Evolutionary conservation across 208 protist genomes (phyloP).

Genomic region (Naegleria lovaniensis): DNA sequence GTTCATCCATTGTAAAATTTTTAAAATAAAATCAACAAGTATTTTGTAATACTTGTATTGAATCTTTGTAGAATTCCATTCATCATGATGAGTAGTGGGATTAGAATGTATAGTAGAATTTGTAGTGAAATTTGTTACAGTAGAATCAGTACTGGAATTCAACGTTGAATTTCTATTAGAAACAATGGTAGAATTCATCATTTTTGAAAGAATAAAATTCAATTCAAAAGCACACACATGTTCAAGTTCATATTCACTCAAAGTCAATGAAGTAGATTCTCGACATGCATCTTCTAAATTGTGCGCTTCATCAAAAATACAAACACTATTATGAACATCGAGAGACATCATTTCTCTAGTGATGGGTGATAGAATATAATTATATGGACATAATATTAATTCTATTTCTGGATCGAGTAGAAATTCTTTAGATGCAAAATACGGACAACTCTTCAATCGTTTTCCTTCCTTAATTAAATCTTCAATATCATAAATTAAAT

Average conservation of each 20-base stretch:
- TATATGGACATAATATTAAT: constrained; percentile 43
- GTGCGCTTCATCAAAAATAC: constrained; percentile 46
- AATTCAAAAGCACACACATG: too few relatives aligned
- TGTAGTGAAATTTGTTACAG: too few relatives aligned
- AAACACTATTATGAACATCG: constrained; percentile 9
- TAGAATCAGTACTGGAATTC: too few relatives aligned
- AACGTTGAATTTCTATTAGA: too few relatives aligned
- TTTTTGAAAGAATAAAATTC: too few relatives aligned
- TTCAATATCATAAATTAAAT: constrained; percentile 41
- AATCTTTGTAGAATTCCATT: too few relatives aligned
- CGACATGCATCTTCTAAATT: constrained; percentile 45
- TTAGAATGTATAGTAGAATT: too few relatives aligned
- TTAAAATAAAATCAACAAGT: too few relatives aligned
- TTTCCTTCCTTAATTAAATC: constrained; percentile 30
- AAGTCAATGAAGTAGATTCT: neutral
- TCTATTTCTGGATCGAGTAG: constrained; percentile 8
- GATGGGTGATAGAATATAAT: constrained; percentile 38
- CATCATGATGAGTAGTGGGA: too few relatives aligned
- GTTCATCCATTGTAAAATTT: too few relatives aligned
- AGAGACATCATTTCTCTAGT: constrained; percentile 26
- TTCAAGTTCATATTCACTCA: neutral
- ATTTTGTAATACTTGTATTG: too few relatives aligned
- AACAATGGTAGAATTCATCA: too few relatives aligned
- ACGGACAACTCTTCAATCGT: constrained; percentile 33
- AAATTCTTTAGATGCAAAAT: constrained; percentile 31